Conservation (phyloP, 768 basidiomycete genomes). For the Phylloporus scabripes region DNA sequence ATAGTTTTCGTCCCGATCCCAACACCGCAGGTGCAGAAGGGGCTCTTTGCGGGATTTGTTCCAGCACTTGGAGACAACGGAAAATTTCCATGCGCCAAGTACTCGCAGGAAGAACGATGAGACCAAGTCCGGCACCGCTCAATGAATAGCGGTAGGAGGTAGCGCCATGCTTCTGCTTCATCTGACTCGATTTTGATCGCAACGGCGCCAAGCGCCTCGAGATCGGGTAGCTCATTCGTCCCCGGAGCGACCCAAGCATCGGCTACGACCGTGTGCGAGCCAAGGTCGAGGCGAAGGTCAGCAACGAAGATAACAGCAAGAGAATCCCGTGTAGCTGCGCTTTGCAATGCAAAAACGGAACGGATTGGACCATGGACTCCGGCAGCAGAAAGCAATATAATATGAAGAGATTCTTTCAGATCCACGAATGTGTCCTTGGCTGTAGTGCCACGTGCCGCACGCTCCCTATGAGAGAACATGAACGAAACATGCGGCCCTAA, state of each 20-base stretch:
- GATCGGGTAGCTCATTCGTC: slow-evolving; percentile 2
- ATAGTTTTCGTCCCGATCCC: slow-evolving; percentile 44
- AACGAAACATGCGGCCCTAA: slow-evolving; percentile 27
- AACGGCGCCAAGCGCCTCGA: slow-evolving; percentile 12
- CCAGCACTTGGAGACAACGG: slow-evolving; percentile 34
- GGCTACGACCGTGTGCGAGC: slow-evolving; percentile 45
- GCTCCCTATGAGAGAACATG: slow-evolving; percentile 33
- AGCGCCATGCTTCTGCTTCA: slow-evolving; percentile 40
- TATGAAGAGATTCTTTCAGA: slow-evolving; percentile 32
- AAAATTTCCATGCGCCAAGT: slow-evolving; percentile 29
- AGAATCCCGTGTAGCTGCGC: slow-evolving; percentile 8
- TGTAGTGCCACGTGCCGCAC: slow-evolving; percentile 2
- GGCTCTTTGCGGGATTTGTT: slow-evolving; percentile 31
- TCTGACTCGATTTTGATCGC: slow-evolving; percentile 12
- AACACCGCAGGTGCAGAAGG: slow-evolving; percentile 50
- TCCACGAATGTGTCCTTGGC: slow-evolving; percentile 23
- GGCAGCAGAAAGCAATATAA: slow-evolving; percentile 21
- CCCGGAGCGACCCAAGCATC: slow-evolving; percentile 46
- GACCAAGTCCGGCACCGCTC: slow-evolving; percentile 53
- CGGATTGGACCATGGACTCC: slow-evolving; percentile 20
- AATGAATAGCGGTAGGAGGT: slow-evolving; percentile 44
- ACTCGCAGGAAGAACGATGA: slow-evolving; percentile 46
- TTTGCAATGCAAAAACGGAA: slow-evolving; percentile 18
- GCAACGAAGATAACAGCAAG: slow-evolving; percentile 45
- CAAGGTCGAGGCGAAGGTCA: slow-evolving; percentile 42